These are phyloP conservation scores for Cicer arietinum DNA, from an alignment of 306 rosid genomes.

Conservation along the genomic window DNA sequence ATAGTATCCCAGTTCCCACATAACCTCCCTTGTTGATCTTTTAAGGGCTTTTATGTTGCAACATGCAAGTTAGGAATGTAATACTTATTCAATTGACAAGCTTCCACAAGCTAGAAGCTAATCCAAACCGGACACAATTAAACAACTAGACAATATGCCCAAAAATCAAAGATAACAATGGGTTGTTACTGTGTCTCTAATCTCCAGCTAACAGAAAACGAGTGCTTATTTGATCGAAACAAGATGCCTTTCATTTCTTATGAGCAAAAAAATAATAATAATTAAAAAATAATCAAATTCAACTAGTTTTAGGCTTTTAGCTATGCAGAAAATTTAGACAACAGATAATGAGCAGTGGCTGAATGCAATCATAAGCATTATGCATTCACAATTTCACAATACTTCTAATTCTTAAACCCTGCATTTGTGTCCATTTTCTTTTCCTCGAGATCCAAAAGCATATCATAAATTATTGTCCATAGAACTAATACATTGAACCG, in stretches of 20 bases:
- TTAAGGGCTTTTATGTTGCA: not conserved
- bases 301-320: conserved; percentile 9
- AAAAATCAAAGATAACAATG: not conserved
- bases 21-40: not conserved
- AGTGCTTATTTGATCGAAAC: not conserved
- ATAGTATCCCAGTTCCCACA: not conserved
- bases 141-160: conserved; percentile 27
- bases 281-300: not conserved
- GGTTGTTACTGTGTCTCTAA: not conserved
- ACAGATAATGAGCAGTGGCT: not conserved
- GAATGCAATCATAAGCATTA: not conserved
- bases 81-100: not conserved
- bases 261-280: not conserved
- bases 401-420: not conserved
- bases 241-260: not conserved
- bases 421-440: not conserved
- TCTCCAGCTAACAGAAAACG: conserved; percentile 2
- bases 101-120: not conserved
- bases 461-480: not conserved
- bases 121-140: conserved; percentile 9
- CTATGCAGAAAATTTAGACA: not conserved
- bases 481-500: not conserved
- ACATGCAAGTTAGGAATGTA: not conserved
- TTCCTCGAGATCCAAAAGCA: not conserved
- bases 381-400: not conserved